Percentiles rank a stretch among this genome's conserved stretches.
Evolutionary conservation across 495 filamentous ascomycete species (phyloP).

Genomic region (Monascus purpureus): DNA sequence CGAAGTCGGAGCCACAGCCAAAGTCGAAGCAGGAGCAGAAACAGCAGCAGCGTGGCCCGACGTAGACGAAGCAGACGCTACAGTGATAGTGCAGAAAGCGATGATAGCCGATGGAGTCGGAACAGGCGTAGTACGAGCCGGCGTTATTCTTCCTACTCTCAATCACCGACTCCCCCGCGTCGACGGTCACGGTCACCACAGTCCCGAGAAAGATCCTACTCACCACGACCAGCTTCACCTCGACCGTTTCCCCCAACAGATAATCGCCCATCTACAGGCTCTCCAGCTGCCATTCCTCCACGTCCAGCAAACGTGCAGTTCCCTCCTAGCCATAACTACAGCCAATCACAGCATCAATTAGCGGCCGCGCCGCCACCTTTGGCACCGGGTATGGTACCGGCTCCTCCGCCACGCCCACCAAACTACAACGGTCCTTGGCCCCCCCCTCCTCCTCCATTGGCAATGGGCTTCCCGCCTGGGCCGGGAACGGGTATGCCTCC

Average conservation of each 20-base stretch:
- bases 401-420: conserved; percentile 11
- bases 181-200: conserved; percentile 21
- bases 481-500: conserved; percentile 7
- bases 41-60: conserved; percentile 4
- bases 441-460: conserved; percentile 15
- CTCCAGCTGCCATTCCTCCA: conserved; percentile 10
- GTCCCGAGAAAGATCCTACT: conserved; percentile 34
- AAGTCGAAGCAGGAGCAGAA: neutral
- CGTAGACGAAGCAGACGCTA: conserved; percentile 29
- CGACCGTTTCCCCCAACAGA: conserved; percentile 11
- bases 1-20: conserved; percentile 1
- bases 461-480: conserved; percentile 3
- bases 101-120: conserved; percentile 16
- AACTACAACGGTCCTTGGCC: conserved; percentile 15
- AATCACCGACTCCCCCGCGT: conserved; percentile 10
- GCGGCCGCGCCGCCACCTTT: conserved; percentile 3
- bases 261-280: conserved; percentile 8
- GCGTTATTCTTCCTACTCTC: conserved; percentile 13
- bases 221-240: conserved; percentile 19
- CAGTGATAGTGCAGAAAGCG: conserved; percentile 32
- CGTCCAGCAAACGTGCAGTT: conserved; percentile 10
- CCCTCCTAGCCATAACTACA: conserved; percentile 7
- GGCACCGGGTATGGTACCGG: conserved; percentile 4
- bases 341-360: conserved; percentile 5
- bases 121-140: conserved; percentile 8